These are phyloP conservation scores for Calonectria leucothoes DNA, from an alignment of 2,329 filamentous ascomycete species.

Conservation along the genomic window DNA sequence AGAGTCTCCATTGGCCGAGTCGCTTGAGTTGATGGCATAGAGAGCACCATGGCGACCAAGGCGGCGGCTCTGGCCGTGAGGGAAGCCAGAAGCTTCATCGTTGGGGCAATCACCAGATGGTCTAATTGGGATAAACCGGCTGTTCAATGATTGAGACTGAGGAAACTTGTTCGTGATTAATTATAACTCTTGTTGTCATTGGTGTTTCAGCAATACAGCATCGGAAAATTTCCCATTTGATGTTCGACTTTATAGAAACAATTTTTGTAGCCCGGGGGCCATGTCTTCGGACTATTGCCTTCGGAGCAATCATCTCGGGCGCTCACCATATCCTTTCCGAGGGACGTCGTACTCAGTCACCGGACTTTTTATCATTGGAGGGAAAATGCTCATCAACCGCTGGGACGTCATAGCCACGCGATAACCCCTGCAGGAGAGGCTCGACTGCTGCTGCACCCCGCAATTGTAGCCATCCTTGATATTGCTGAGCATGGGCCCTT, in stretches of 20 bases:
- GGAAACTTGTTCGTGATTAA: background rate
- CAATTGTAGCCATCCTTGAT: background rate
- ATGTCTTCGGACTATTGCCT: background rate
- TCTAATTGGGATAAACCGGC: background rate
- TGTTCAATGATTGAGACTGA: background rate
- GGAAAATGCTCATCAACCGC: background rate
- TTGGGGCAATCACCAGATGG: background rate
- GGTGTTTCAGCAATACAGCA: background rate
- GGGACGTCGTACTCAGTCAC: background rate
- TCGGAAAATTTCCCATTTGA: background rate
- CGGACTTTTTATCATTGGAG: background rate
- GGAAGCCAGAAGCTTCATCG: background rate
- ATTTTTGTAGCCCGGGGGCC: background rate
- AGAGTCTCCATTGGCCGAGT: constrained; percentile 31
- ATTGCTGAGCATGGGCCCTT: background rate
- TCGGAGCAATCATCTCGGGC: background rate
- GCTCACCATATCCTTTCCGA: background rate
- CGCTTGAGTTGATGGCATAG: background rate
- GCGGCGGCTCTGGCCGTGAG: background rate
- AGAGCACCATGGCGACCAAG: background rate
- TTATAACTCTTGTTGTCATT: too few relatives aligned
- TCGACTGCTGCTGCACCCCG: background rate
- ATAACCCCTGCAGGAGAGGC: background rate
- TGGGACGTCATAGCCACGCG: background rate
- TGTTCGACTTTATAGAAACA: background rate